These are phyloP conservation scores for Aspergillus ibericus DNA, from an alignment of 2,329 filamentous ascomycete species.

Conservation along the genomic window DNA sequence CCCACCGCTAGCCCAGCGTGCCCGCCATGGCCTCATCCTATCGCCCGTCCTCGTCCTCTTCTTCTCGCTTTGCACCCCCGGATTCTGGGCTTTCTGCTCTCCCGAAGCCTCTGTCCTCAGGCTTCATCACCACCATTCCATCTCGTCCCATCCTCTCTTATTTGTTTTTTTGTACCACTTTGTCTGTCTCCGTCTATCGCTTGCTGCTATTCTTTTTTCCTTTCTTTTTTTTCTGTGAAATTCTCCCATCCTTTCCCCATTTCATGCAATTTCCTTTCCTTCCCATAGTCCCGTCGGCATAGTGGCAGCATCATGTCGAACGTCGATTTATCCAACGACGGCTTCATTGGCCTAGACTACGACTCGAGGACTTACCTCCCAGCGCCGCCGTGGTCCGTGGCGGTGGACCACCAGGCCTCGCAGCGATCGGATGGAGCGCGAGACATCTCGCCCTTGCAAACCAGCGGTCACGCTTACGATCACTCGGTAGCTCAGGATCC, in stretches of 20 bases:
- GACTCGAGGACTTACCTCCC: conserved; percentile 49
- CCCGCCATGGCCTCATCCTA: conserved; percentile 31
- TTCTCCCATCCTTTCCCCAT: background rate
- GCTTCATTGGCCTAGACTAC: conserved; percentile 49
- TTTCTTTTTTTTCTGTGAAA: conserved; percentile 11
- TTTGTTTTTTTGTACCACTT: conserved; percentile 25
- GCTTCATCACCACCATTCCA: conserved; percentile 18
- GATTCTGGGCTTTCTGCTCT: conserved; percentile 33
- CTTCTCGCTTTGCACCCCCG: conserved; percentile 24
- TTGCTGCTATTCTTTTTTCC: conserved; percentile 12
- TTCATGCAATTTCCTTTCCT: conserved; percentile 14
- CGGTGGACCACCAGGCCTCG: conserved; percentile 43
- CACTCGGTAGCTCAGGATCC: conserved; percentile 46
- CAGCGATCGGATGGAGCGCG: conserved; percentile 39
- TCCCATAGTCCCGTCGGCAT: conserved; percentile 13
- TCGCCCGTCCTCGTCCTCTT: conserved; percentile 30
- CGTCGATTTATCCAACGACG: conserved; percentile 46
- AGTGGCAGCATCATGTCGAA: conserved; percentile 40
- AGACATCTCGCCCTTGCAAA: conserved; percentile 46
- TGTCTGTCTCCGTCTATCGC: conserved; percentile 7
- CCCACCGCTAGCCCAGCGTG: conserved; percentile 39
- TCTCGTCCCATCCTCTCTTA: conserved; percentile 7
- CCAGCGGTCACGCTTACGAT: conserved; percentile 45
- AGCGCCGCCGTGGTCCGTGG: conserved; percentile 44
- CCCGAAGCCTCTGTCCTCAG: conserved; percentile 28